phyloP scores from a whole-genome alignment of 345 rosid genomes.

The Brassica incana region DNA sequence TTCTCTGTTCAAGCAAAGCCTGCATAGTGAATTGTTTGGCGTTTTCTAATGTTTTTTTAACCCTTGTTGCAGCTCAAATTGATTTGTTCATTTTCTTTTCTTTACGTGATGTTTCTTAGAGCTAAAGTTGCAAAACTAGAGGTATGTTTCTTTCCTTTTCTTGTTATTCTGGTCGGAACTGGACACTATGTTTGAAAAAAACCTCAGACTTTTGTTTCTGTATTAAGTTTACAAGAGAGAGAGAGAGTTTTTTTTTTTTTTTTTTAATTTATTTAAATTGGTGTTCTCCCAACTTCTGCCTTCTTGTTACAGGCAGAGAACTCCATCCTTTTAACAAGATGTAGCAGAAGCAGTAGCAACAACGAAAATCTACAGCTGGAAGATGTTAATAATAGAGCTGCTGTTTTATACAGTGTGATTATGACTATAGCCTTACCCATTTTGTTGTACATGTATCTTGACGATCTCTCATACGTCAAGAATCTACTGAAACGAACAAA shows the following conservation, averaged over 20 bases:
- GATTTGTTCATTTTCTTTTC: conserved; percentile 46
- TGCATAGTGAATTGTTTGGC: not conserved
- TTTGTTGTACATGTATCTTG: conserved; percentile 68
- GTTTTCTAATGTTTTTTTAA: conserved; percentile 1
- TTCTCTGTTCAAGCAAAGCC: not conserved
- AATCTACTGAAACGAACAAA: conserved; percentile 47
- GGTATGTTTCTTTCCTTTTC: conserved; percentile 38
- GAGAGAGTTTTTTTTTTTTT: not conserved
- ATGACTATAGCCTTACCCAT: conserved; percentile 61
- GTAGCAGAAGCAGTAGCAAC: conserved; percentile 36
- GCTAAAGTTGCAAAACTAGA: conserved; percentile 55
- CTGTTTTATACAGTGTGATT: conserved; percentile 61
- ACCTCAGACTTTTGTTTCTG: not conserved
- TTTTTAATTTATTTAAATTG: not conserved
- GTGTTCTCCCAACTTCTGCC: not conserved
- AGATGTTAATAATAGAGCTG: conserved; percentile 54
- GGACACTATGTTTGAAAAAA: not conserved
- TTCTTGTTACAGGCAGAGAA: conserved; percentile 72
- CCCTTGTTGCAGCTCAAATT: conserved; percentile 58
- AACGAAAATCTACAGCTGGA: conserved; percentile 38
- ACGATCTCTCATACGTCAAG: conserved; percentile 62
- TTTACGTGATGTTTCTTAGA: conserved; percentile 52
- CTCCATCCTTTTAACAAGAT: conserved; percentile 45
- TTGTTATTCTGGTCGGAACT: too few relatives aligned
- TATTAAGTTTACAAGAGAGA: not conserved